Evolutionary conservation across 768 basidiomycete genomes (phyloP).

Genomic region (Coprinopsis strossmayeri): DNA sequence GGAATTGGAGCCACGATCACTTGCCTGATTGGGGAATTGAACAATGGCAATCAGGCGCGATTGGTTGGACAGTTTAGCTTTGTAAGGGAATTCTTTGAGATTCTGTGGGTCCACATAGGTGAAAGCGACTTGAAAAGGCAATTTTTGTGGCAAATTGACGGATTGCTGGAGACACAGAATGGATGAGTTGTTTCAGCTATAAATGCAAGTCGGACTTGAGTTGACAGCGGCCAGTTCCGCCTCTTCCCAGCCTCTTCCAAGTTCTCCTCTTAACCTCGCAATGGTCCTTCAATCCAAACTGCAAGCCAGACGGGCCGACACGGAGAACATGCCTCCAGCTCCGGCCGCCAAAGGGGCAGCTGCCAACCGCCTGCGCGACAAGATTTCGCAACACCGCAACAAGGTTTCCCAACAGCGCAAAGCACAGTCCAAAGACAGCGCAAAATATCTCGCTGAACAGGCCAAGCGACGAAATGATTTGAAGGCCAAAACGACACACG

Average conservation of each 20-base stretch:
- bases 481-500: neutral
- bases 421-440: no score
- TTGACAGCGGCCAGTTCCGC: neutral
- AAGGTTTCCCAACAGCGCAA: no score
- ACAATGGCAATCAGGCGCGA: neutral
- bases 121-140: no score
- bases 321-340: constrained; percentile 3
- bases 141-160: no score
- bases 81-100: neutral
- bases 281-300: neutral
- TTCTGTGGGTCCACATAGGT: no score
- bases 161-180: no score
- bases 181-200: no score
- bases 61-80: neutral
- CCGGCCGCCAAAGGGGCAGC: neutral
- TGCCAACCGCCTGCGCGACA: neutral
- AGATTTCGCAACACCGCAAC: neutral
- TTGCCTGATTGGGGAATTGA: no score
- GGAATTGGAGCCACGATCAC: no score
- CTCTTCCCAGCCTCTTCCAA: neutral
- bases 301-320: neutral
- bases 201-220: neutral
- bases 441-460: neutral
- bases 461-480: neutral
- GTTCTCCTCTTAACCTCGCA: neutral